phyloP scores from a whole-genome alignment of 192 early-diverging fungal genomes.

The Mortierella alpina region DNA sequence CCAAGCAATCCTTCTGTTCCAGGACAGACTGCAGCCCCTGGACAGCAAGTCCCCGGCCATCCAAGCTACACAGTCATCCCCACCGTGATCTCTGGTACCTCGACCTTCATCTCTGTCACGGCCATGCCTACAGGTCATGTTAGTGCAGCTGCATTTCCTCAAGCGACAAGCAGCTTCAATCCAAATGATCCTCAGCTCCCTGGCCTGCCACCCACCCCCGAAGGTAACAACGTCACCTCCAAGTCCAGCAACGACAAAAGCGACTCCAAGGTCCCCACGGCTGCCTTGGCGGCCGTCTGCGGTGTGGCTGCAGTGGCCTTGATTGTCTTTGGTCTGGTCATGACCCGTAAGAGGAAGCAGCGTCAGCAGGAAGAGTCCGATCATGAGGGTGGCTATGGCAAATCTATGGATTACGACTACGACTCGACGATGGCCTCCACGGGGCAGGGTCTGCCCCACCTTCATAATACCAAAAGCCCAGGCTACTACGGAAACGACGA shows the following conservation, averaged over 20 bases:
- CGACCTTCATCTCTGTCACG: conserved; percentile 19
- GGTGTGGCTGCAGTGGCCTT: conserved; percentile 35
- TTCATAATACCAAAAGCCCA: neutral
- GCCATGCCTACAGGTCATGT: neutral
- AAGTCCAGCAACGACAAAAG: conserved; percentile 2
- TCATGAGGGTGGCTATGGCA: neutral
- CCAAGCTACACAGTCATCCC: conserved; percentile 11
- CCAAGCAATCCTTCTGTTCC: neutral
- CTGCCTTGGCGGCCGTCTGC: conserved; percentile 23
- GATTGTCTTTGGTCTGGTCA: conserved; percentile 49
- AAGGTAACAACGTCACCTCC: neutral
- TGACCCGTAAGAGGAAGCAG: conserved; percentile 24
- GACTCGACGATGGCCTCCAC: neutral
- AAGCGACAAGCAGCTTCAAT: neutral
- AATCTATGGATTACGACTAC: neutral
- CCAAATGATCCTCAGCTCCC: conserved; percentile 17
- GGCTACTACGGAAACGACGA: neutral
- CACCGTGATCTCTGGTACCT: conserved; percentile 34
- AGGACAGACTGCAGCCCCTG: neutral
- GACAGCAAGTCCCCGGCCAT: neutral
- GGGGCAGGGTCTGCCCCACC: neutral
- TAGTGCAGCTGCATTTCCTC: neutral
- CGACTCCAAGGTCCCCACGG: conserved; percentile 21
- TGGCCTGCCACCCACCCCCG: conserved; percentile 7
- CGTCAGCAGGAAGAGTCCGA: conserved; percentile 13